These are phyloP conservation scores for Kalmusia sp. DNA, from an alignment of 2,329 filamentous ascomycete genomes.

Conservation along the genomic window DNA sequence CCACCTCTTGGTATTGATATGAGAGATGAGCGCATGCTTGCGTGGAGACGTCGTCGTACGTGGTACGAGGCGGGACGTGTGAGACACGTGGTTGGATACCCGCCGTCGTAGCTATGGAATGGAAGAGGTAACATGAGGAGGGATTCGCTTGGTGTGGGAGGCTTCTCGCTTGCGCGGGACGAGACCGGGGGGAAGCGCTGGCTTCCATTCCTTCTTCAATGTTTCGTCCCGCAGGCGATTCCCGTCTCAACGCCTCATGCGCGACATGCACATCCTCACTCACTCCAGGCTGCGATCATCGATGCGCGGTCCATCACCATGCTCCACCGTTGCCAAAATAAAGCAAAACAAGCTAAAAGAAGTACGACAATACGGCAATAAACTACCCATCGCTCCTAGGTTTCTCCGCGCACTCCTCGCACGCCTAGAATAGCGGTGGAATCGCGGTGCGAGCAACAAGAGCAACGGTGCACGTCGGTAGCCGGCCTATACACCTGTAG, in stretches of 20 bases:
- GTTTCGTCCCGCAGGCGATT: background rate
- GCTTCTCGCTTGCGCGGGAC: no score
- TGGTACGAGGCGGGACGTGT: background rate
- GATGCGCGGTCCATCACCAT: constrained; percentile 5
- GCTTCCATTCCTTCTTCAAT: background rate
- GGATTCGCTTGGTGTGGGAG: no score
- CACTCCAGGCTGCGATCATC: background rate
- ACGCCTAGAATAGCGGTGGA: background rate
- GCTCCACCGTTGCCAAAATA: no score
- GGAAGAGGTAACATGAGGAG: background rate
- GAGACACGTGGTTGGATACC: background rate
- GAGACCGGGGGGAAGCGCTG: no score
- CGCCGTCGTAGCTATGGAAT: background rate
- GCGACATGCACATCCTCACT: background rate
- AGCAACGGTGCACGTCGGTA: background rate
- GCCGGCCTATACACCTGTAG: background rate
- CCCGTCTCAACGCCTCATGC: background rate
- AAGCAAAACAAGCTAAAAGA: no score
- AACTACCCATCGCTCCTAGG: background rate
- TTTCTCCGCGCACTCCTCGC: background rate
- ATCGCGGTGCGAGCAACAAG: background rate
- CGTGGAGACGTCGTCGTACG: background rate
- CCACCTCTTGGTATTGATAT: background rate
- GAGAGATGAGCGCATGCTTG: background rate
- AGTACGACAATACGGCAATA: background rate